phyloP scores from a whole-genome alignment of 2,329 filamentous ascomycete species.

The Ilyonectria robusta region DNA sequence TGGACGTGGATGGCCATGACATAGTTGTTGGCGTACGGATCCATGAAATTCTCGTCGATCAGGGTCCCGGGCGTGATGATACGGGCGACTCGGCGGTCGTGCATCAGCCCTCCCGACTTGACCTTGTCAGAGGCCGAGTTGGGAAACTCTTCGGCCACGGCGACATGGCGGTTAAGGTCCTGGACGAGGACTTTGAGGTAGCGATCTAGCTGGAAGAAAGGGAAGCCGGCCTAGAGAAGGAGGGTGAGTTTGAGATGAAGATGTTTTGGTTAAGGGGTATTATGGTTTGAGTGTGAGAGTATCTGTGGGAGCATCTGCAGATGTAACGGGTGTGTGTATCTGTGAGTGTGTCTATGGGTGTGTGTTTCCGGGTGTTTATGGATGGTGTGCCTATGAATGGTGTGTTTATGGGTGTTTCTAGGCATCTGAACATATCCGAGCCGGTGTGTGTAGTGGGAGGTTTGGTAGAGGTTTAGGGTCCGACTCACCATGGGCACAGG shows the following conservation, averaged over 20 bases:
- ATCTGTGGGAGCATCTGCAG: neutral
- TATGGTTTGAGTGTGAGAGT: neutral
- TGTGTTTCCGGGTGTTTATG: neutral
- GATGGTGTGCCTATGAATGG: neutral
- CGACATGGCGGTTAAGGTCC: conserved; percentile 91
- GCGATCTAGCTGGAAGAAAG: conserved; percentile 91
- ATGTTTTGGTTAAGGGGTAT: conserved; percentile 7
- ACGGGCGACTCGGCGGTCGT: conserved; percentile 86
- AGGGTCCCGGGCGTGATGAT: conserved; percentile 95
- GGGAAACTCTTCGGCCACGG: conserved; percentile 92
- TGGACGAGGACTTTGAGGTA: conserved; percentile 95
- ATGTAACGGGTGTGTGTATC: neutral
- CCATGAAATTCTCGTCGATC: conserved; percentile 98
- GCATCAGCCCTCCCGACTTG: conserved; percentile 84
- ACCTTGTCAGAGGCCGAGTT: conserved; percentile 78
- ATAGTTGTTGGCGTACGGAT: conserved; percentile 94
- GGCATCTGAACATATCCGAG: conserved; percentile 14
- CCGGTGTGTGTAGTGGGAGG: conserved; percentile 34
- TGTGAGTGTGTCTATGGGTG: neutral
- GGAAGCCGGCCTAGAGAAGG: conserved; percentile 82
- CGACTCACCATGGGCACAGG: conserved; percentile 84
- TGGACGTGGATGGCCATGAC: conserved; percentile 81
- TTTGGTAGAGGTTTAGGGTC: conserved; percentile 27
- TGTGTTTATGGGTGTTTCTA: neutral
- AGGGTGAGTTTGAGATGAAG: conserved; percentile 30